phyloP scores from a whole-genome alignment of 2,329 filamentous ascomycete species.

The Diaporthe ilicicola region DNA sequence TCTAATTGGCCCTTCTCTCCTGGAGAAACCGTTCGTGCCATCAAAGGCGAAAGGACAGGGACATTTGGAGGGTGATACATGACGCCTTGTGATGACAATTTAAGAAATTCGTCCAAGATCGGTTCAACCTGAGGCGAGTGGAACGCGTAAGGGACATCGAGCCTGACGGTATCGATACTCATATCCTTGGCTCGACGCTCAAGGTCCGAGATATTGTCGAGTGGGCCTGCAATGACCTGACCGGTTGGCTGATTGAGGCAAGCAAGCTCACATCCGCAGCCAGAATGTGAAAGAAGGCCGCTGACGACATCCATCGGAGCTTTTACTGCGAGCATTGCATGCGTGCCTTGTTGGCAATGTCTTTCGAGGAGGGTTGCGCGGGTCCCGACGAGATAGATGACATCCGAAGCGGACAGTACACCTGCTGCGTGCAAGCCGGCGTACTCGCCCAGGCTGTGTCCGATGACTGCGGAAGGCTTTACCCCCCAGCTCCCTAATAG shows the following conservation, averaged over 20 bases:
- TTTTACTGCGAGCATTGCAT: slow-evolving; percentile 63
- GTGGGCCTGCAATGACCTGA: slow-evolving; percentile 69
- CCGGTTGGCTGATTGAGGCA: slow-evolving; percentile 81
- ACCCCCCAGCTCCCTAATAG: slow-evolving; percentile 66
- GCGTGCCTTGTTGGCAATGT: slow-evolving; percentile 71
- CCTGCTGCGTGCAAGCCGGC: slow-evolving; percentile 75
- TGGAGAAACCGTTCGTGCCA: slow-evolving; percentile 65
- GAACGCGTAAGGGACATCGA: slow-evolving; percentile 62
- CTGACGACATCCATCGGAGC: slow-evolving; percentile 41
- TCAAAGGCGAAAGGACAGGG: slow-evolving; percentile 74
- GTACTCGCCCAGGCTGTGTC: slow-evolving; percentile 73
- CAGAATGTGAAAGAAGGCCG: slow-evolving; percentile 55
- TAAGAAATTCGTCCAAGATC: slow-evolving; percentile 66
- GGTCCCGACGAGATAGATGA: slow-evolving; percentile 74
- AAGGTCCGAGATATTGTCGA: slow-evolving; percentile 52
- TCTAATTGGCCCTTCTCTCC: slow-evolving; percentile 44
- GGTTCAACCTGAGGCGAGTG: slow-evolving; percentile 62
- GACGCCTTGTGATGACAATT: slow-evolving; percentile 46
- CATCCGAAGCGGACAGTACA: slow-evolving; percentile 74
- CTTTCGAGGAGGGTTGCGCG: slow-evolving; percentile 71
- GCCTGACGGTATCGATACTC: slow-evolving; percentile 51
- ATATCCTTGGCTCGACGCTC: slow-evolving; percentile 45
- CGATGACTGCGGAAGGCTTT: slow-evolving; percentile 54
- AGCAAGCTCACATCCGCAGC: slow-evolving; percentile 61
- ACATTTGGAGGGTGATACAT: slow-evolving; percentile 55